Conservation (phyloP, 1,139 yeast species). For the Candida sp. region DNA sequence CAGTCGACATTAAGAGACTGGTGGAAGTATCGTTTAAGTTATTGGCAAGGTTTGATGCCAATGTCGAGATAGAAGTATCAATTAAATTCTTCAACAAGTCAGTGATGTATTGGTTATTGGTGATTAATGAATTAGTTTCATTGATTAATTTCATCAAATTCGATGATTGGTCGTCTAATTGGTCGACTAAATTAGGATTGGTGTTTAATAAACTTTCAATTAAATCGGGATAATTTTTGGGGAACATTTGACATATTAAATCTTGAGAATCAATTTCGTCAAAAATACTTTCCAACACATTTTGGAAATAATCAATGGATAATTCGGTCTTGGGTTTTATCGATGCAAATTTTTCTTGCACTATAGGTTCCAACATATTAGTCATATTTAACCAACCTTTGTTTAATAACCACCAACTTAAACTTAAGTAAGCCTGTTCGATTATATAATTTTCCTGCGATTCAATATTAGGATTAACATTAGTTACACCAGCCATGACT, state of each 20-base stretch:
- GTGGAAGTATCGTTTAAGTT: constrained; percentile 12
- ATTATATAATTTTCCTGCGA: constrained; percentile 44
- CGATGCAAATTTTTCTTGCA: constrained; percentile 56
- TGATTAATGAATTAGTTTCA: constrained; percentile 36
- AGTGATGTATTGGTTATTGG: constrained; percentile 23
- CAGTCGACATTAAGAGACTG: constrained; percentile 8
- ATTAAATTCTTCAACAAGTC: constrained; percentile 29
- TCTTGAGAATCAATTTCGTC: constrained; percentile 34
- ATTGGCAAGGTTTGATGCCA: constrained; percentile 23
- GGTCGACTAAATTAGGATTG: constrained; percentile 39
- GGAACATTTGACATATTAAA: constrained; percentile 43
- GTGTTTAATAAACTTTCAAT: constrained; percentile 44
- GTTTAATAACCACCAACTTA: constrained; percentile 93
- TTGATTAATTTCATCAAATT: constrained; percentile 43
- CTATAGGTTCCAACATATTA: constrained; percentile 53
- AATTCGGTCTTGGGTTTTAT: constrained; percentile 74
- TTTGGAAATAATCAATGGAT: constrained; percentile 54
- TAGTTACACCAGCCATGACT: constrained; percentile 49
- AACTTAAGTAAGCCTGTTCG: constrained; percentile 82
- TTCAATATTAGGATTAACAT: constrained; percentile 14
- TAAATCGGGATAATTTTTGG: constrained; percentile 36
- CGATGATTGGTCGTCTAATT: constrained; percentile 36
- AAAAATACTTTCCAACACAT: constrained; percentile 21
- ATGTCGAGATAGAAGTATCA: constrained; percentile 23
- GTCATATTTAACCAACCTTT: constrained; percentile 72